Base-by-base conservation (phyloP, 129 eudicot species). In the Arctium lappa region DNA sequence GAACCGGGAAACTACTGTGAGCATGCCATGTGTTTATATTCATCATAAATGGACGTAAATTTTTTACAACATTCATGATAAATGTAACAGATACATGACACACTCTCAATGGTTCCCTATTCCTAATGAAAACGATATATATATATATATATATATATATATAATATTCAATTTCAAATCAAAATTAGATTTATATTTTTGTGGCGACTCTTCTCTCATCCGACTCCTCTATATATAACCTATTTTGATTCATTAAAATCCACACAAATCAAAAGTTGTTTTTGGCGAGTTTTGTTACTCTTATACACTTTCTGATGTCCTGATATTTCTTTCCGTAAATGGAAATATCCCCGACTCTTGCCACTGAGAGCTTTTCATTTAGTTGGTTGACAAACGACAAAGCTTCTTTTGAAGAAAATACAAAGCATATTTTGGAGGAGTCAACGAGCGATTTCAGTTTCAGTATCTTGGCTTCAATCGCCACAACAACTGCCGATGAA, bases 311-410 rank as follows among this genome's bases (percentile, higher is more conserved):
- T 53, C 0, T 3, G 5, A 6, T 53, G 18, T 53, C n/a, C 3
- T n/a, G n/a, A 18, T 63, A 63, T 27, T 78, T 66, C 6, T 39
- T 78, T 78, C 38, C 31, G 15, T n/a, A 12, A 39, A 79, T 79
- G 82, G 82, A 79, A 79, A 66, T 79, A 11, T 66, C 82, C 0
- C 32, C 74, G 0, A 79, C 42, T 13, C 65, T 79, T 38, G 82
- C 65, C 6, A 66, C 82, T 0, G 82, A 79, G 8, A 79, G 75
- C 37, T 65, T 79, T 39, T 79, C 82, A 32, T 38, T 79, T 65
- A 66, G 75, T 39, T 79, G 82, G 82, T 66, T 79, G 29, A 16
- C 74, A 66, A 79, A 66, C 75, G 12, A 79, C 38, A 40, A 1
- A 39, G 27, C 15, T 79, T 29, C 75, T 79, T 7, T 40, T 1